These are phyloP conservation scores for Salvia hispanica DNA, from an alignment of 257 asterid species.

Conservation along the genomic window DNA sequence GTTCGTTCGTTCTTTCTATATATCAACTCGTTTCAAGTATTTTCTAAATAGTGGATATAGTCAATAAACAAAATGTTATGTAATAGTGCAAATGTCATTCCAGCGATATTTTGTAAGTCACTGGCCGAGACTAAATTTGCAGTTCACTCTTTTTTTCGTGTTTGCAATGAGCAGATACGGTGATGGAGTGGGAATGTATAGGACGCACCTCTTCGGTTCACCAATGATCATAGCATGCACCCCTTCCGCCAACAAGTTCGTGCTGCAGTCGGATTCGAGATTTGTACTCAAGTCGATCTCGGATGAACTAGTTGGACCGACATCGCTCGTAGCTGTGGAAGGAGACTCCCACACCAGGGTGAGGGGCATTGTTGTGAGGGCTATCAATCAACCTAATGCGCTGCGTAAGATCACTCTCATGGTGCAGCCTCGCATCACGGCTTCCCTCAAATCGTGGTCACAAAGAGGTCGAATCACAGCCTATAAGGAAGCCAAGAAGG, in stretches of 20 bases:
- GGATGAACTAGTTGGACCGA: constrained; percentile 42
- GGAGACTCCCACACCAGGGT: constrained; percentile 50
- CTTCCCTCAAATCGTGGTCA: constrained; percentile 50
- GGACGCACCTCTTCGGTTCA: constrained; percentile 56
- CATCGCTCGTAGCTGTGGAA: constrained; percentile 35
- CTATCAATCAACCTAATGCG: constrained; percentile 55
- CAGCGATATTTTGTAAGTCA: too few relatives aligned
- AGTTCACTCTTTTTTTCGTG: too few relatives aligned
- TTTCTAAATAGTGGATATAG: too few relatives aligned
- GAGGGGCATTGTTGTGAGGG: constrained; percentile 43
- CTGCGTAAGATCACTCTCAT: constrained; percentile 50
- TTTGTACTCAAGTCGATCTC: constrained; percentile 41
- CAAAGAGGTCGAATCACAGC: constrained; percentile 44
- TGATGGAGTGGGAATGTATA: constrained; percentile 53
- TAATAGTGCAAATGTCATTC: too few relatives aligned
- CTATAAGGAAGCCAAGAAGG: constrained; percentile 53
- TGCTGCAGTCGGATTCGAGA: constrained; percentile 40
- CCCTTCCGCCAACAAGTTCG: constrained; percentile 47
- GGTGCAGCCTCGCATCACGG: constrained; percentile 49
- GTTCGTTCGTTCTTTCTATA: too few relatives aligned
- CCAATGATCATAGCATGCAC: constrained; percentile 55
- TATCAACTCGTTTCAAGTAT: too few relatives aligned
- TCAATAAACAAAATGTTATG: too few relatives aligned
- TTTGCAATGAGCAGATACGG: too few relatives aligned
- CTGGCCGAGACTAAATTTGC: too few relatives aligned